phyloP scores from a whole-genome alignment of 495 filamentous ascomycete genomes.

The Aspergillus diversus region DNA sequence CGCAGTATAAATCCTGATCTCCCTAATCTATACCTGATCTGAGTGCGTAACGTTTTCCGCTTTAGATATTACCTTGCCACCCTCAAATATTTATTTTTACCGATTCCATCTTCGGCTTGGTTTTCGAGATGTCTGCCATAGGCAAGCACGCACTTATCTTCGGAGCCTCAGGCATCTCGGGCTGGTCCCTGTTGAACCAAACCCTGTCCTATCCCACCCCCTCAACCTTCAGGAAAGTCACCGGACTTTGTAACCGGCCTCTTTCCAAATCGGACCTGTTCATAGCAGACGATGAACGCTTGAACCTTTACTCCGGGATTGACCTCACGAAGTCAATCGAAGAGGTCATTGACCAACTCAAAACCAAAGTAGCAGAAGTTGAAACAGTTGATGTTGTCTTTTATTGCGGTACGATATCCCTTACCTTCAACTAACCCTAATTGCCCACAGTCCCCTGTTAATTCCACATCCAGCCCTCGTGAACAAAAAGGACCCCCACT shows the following conservation, averaged over 20 bases:
- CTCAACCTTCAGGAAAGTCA: neutral
- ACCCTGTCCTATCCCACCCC: conserved; percentile 6
- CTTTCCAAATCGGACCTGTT: neutral
- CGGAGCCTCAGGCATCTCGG: conserved; percentile 13
- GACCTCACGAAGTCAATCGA: conserved; percentile 4
- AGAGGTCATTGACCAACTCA: neutral
- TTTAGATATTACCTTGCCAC: too few species aligned
- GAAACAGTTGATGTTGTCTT: conserved; percentile 8
- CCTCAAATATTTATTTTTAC: too few species aligned
- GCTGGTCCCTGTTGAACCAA: conserved; percentile 14
- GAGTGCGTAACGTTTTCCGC: too few species aligned
- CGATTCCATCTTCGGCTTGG: too few species aligned
- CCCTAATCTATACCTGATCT: too few species aligned
- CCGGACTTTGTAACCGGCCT: conserved; percentile 7
- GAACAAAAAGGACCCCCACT: neutral
- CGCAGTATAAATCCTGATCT: too few species aligned
- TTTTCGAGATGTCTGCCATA: neutral
- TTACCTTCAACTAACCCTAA: neutral
- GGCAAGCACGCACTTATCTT: conserved; percentile 13
- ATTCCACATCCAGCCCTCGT: neutral
- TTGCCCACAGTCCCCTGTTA: too few species aligned
- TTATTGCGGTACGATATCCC: neutral
- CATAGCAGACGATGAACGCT: conserved; percentile 1
- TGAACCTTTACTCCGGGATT: conserved; percentile 8
- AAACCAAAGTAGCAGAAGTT: neutral